Evolutionary conservation across 495 filamentous ascomycete genomes (phyloP).

Genomic region (Acidomyces sp.): DNA sequence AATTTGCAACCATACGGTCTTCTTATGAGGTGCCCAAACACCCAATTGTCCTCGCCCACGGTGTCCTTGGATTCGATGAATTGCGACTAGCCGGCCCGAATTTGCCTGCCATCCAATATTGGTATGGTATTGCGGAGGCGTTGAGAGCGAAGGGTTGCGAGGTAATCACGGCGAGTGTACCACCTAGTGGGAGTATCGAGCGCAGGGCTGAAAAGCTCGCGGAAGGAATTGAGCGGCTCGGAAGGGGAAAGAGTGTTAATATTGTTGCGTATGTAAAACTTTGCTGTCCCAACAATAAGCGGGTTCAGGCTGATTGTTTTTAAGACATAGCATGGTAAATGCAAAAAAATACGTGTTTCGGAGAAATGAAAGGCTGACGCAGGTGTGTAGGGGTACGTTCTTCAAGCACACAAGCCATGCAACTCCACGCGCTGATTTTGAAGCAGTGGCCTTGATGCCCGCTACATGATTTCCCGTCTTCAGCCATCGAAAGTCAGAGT

Average conservation of each 20-base stretch:
- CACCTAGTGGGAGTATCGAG: constrained; percentile 68
- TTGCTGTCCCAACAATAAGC: too few relatives aligned
- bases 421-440: constrained; percentile 20
- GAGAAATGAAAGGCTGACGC: background rate
- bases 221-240: constrained; percentile 49
- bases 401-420: constrained; percentile 1
- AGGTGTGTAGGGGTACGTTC: constrained; percentile 34
- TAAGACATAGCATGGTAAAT: constrained; percentile 67
- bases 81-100: constrained; percentile 55
- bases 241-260: constrained; percentile 63
- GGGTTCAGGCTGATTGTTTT: constrained; percentile 6
- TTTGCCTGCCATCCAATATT: constrained; percentile 74
- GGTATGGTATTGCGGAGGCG: constrained; percentile 78
- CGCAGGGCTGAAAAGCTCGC: constrained; percentile 54
- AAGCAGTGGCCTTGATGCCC: constrained; percentile 66
- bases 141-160: constrained; percentile 56
- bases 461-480: constrained; percentile 81
- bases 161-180: constrained; percentile 71
- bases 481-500: constrained; percentile 59
- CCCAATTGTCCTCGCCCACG: constrained; percentile 76
- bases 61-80: constrained; percentile 82
- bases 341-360: constrained; percentile 1
- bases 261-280: constrained; percentile 58
- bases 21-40: constrained; percentile 47
- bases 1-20: constrained; percentile 59